These are phyloP conservation scores for Colletotrichum neosansevieriae DNA, from an alignment of 2,329 filamentous ascomycete genomes.

Conservation along the genomic window DNA sequence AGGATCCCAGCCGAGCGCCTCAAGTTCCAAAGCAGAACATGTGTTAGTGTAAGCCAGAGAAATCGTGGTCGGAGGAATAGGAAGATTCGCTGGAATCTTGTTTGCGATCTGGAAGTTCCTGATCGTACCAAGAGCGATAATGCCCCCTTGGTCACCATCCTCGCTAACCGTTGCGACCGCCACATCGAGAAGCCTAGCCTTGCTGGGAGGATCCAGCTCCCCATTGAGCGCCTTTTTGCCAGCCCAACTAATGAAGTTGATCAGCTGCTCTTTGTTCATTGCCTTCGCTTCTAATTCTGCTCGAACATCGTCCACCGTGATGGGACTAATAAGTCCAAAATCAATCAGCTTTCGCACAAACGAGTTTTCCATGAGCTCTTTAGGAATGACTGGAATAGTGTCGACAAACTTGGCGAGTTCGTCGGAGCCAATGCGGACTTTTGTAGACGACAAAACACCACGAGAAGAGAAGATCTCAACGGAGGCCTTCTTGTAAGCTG, in stretches of 20 bases:
- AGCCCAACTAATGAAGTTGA: slow-evolving; percentile 88
- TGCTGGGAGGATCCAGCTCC: slow-evolving; percentile 77
- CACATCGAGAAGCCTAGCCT: slow-evolving; percentile 80
- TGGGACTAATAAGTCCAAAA: slow-evolving; percentile 87
- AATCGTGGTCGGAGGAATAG: slow-evolving; percentile 84
- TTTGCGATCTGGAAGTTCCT: slow-evolving; percentile 80
- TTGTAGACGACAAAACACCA: slow-evolving; percentile 85
- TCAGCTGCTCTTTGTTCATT: slow-evolving; percentile 80
- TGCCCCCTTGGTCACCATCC: slow-evolving; percentile 70
- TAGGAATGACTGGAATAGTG: slow-evolving; percentile 87
- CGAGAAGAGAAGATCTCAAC: slow-evolving; percentile 91
- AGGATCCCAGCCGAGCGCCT: slow-evolving; percentile 87
- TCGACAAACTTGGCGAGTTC: slow-evolving; percentile 80
- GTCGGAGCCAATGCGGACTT: slow-evolving; percentile 81
- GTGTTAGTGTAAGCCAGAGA: slow-evolving; percentile 85
- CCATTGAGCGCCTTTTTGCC: slow-evolving; percentile 77
- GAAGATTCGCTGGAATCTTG: slow-evolving; percentile 84
- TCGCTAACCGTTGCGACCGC: slow-evolving; percentile 79
- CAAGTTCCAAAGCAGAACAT: slow-evolving; percentile 75
- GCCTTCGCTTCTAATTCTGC: slow-evolving; percentile 86
- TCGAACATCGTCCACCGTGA: slow-evolving; percentile 88
- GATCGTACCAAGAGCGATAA: slow-evolving; percentile 83
- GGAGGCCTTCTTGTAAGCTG: slow-evolving; percentile 81
- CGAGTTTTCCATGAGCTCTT: slow-evolving; percentile 76
- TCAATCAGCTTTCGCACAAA: slow-evolving; percentile 87